Percentiles rank a stretch among this genome's conserved stretches.
phyloP scores from a whole-genome alignment of 495 filamentous ascomycete species.

The Acidiella bohemica region DNA sequence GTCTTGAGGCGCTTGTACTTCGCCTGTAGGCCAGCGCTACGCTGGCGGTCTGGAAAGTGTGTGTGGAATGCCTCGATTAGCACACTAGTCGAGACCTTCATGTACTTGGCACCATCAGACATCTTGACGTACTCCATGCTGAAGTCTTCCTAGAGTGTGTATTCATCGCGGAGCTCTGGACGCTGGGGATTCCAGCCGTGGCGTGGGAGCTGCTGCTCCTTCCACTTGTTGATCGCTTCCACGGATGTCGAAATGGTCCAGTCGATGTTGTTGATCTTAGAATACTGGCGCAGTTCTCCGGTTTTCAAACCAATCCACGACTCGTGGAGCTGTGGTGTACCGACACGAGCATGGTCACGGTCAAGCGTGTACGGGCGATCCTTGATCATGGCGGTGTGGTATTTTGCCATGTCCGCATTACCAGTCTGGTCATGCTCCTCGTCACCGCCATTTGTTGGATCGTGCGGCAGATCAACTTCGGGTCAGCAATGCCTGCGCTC shows the following conservation, averaged over 20 bases:
- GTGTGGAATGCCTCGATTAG: neutral
- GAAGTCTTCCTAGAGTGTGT: neutral
- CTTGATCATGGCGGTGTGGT: constrained; percentile 3
- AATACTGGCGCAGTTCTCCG: constrained; percentile 3
- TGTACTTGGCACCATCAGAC: no score
- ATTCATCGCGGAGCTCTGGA: neutral
- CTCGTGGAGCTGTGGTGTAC: neutral
- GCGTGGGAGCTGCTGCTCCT: constrained; percentile 3
- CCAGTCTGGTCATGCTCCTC: constrained; percentile 11
- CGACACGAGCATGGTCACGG: neutral
- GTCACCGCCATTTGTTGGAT: constrained; percentile 5
- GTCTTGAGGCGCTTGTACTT: neutral
- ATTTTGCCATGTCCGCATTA: neutral
- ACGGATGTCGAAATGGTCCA: neutral
- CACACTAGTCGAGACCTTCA: neutral
- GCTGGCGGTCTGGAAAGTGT: neutral
- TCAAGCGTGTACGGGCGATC: constrained; percentile 1
- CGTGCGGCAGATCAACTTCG: no score
- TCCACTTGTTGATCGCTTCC: constrained; percentile 7
- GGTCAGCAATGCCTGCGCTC: no score
- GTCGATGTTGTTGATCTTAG: neutral
- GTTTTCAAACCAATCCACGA: constrained; percentile 5
- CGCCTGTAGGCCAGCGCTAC: neutral
- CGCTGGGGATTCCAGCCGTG: constrained; percentile 8
- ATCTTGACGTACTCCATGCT: neutral